Percentiles rank a stretch among this genome's conserved stretches.
Conservation (phyloP, 1,139 yeast species). For the Yamadazyma membranifaciens region DNA sequence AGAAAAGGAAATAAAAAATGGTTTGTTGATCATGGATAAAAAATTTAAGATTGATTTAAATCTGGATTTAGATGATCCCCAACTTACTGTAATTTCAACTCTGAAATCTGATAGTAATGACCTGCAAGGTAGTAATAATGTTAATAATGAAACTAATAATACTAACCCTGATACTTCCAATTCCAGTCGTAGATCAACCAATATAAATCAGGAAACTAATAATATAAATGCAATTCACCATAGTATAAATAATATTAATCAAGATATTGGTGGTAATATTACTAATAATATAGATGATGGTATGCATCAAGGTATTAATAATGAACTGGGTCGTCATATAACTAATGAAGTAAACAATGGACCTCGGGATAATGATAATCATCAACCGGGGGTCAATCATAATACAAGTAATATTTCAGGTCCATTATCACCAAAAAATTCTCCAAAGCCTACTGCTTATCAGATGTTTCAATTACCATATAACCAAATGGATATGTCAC, state of each 20-base stretch:
- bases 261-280: not conserved
- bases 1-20: constrained; percentile 14
- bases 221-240: not conserved
- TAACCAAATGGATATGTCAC: constrained; percentile 1
- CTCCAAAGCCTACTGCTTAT: not conserved
- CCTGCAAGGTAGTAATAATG: too few species aligned
- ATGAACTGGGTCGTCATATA: constrained; percentile 1
- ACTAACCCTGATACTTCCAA: too few species aligned
- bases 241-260: not conserved
- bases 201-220: not conserved
- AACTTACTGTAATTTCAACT: not conserved
- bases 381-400: not conserved
- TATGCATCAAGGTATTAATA: not conserved
- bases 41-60: not conserved
- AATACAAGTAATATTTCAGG: not conserved
- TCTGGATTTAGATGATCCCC: not conserved
- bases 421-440: constrained; percentile 1
- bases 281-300: not conserved
- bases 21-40: constrained; percentile 7
- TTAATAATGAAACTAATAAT: too few species aligned
- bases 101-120: not conserved
- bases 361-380: not conserved
- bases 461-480: constrained; percentile 3
- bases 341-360: not conserved
- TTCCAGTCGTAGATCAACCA: too few species aligned